These are phyloP conservation scores for Mucor lusitanicus DNA, from an alignment of 371 early-diverging fungal species.

Conservation along the genomic window DNA sequence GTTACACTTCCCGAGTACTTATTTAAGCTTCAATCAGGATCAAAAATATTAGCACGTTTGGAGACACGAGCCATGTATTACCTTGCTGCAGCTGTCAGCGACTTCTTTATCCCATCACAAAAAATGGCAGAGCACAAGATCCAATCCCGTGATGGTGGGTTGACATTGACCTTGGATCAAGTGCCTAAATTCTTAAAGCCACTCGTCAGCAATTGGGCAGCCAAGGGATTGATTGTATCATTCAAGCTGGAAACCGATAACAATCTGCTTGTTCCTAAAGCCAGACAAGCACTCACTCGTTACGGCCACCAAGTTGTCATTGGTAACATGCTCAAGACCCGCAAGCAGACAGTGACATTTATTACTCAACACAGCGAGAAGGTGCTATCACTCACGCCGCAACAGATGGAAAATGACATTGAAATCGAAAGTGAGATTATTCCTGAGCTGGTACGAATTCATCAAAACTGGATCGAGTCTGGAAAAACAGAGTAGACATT, in stretches of 20 bases:
- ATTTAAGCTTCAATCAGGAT: constrained; percentile 80
- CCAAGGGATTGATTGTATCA: constrained; percentile 85
- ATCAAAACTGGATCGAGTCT: constrained; percentile 60
- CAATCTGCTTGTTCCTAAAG: constrained; percentile 77
- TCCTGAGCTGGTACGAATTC: constrained; percentile 72
- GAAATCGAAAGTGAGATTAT: constrained; percentile 92
- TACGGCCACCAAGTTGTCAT: constrained; percentile 98
- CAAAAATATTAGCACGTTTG: constrained; percentile 67
- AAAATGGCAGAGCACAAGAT: constrained; percentile 96
- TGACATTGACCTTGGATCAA: constrained; percentile 88
- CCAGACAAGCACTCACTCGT: constrained; percentile 74
- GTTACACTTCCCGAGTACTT: constrained; percentile 93
- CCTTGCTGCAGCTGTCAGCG: constrained; percentile 97
- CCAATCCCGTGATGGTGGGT: constrained; percentile 84
- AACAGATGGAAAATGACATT: constrained; percentile 59
- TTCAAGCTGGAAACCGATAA: constrained; percentile 98
- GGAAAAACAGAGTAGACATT: constrained; percentile 25
- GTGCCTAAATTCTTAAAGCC: constrained; percentile 97
- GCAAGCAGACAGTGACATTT: constrained; percentile 85
- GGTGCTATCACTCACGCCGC: constrained; percentile 64
- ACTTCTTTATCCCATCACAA: constrained; percentile 92
- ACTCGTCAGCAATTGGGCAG: constrained; percentile 90
- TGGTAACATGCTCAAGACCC: constrained; percentile 88
- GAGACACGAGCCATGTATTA: constrained; percentile 86
- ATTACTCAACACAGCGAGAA: constrained; percentile 60